Evolutionary conservation across 768 basidiomycete species (phyloP), one percentile per base, ranked within the genome.

Genomic region (Ephemerocybe angulata): DNA sequence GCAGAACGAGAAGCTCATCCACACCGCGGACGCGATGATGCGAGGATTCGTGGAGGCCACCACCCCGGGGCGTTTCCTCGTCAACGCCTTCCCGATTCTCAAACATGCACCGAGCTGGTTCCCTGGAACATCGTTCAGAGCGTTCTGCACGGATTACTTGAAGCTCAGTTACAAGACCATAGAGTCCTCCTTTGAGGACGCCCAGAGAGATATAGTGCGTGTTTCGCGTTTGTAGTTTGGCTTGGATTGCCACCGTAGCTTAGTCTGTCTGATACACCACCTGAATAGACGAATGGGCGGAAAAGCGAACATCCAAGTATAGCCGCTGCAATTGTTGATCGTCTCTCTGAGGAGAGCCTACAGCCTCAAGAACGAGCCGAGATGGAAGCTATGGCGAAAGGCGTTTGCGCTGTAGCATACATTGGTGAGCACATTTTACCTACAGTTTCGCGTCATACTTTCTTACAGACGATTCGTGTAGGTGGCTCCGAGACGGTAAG

Each of bases 91-190:
- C 49, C 56, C 56, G 17, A n/a, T 52, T 10, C 42, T 57, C 25
- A 37, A 28, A 21, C 25, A 52, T 38, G 28, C 53, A 11, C 56
- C 56, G 8, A 17, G 19, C 3, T 57, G 50, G 50, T 13, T 57
- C 15, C 56, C 56, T 8, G 56, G 56, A 1, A 43, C 56, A 2
- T 43, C 12, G n/a, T 57, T 50, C 50, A 37, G n/a, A n/a, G n/a
- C n/a, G n/a, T n/a, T n/a, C n/a, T n/a, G n/a, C n/a, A n/a, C n/a
- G n/a, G n/a, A n/a, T n/a, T n/a, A n/a, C n/a, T n/a, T n/a, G n/a
- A n/a, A n/a, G n/a, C n/a, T n/a, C n/a, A n/a, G n/a, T n/a, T n/a
- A n/a, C n/a, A n/a, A n/a, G n/a, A n/a, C n/a, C n/a, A n/a, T n/a
- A n/a, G n/a, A n/a, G n/a, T n/a, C n/a, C n/a, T n/a, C n/a, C n/a